These are phyloP conservation scores for Leccinellum albellum DNA, from an alignment of 768 basidiomycete genomes.

Conservation along the genomic window DNA sequence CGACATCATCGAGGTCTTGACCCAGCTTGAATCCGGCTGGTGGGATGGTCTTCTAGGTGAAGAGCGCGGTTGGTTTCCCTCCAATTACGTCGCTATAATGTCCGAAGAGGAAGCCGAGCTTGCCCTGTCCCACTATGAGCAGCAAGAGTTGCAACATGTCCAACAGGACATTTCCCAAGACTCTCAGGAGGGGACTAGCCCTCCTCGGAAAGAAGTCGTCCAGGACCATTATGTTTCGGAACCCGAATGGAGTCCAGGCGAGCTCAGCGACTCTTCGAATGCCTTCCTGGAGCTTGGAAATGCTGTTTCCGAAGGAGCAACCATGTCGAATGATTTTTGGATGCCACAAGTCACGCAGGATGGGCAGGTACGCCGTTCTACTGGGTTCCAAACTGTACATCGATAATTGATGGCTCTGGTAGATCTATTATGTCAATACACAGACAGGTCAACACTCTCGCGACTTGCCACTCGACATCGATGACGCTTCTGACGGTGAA, in stretches of 20 bases:
- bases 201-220: conserved; percentile 9
- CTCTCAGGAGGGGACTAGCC: conserved; percentile 10
- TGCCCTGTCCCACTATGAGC: conserved; percentile 40
- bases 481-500: conserved; percentile 62
- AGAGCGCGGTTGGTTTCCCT: conserved; percentile 95
- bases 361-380: conserved; percentile 64
- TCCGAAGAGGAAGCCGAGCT: conserved; percentile 78
- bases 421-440: conserved; percentile 97
- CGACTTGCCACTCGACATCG: conserved; percentile 76
- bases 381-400: neutral
- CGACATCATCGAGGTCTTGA: conserved; percentile 92
- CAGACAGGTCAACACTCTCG: conserved; percentile 78
- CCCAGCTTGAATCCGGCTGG: conserved; percentile 91
- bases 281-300: conserved; percentile 33
- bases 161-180: conserved; percentile 13
- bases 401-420: neutral
- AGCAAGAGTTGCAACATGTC: conserved; percentile 9
- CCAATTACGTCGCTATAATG: conserved; percentile 85
- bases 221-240: conserved; percentile 37
- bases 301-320: conserved; percentile 25
- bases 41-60: conserved; percentile 94
- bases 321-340: conserved; percentile 77
- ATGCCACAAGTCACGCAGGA: conserved; percentile 79
- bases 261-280: conserved; percentile 34
- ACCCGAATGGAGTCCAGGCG: conserved; percentile 41